Base-by-base conservation (phyloP, 768 basidiomycete species). In the Hortiboletus campestris region DNA sequence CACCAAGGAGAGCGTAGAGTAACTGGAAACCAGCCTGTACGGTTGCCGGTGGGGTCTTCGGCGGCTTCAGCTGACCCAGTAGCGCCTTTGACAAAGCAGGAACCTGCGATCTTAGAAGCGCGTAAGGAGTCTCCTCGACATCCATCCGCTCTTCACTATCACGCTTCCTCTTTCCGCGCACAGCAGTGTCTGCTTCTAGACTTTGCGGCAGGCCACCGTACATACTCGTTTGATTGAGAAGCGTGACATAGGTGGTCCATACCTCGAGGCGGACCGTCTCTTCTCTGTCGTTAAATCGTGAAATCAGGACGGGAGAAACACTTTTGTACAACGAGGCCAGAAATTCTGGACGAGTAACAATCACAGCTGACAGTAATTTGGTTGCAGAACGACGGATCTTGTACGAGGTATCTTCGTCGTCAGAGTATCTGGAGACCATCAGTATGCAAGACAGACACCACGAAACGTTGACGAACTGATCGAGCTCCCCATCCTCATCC, bases 381-480 rank as follows among this genome's bases (percentile, higher is more conserved):
- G 94, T 93, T 8, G 97, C 88, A 8, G 92, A 88, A 43, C 97
- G 85, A 60, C 97, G 88, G 54, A 97, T 92, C 72, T 98, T 98
- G 82, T 97, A 98, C 0, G 96, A 98, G 12, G 90, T 91, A 67
- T 99, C 97, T 70, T 98, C 97, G 55, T 99, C 97, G 63, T 99
- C 97, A 7, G 93, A 94, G 71, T 97, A 98, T 59, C 92, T 95
- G 60, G 28, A 49, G 36, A 25, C 31, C 13, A 43, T 58, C 42
- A 46, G 14, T 49, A 59, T 25, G 10, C 3, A 32, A 36, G 36
- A 52, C 13, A 47, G 19, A 9, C 28, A 20, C 12, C 5, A 36
- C 0, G 10, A 35, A 19, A 17, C 3, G 25, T 60, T 39, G 13
- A 74, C 87, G 65, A 64, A 89, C 88, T 90, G 88, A 60, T 89